phyloP scores from a whole-genome alignment of 192 early-diverging fungal genomes.

The Gorgonomyces haynaldii region DNA sequence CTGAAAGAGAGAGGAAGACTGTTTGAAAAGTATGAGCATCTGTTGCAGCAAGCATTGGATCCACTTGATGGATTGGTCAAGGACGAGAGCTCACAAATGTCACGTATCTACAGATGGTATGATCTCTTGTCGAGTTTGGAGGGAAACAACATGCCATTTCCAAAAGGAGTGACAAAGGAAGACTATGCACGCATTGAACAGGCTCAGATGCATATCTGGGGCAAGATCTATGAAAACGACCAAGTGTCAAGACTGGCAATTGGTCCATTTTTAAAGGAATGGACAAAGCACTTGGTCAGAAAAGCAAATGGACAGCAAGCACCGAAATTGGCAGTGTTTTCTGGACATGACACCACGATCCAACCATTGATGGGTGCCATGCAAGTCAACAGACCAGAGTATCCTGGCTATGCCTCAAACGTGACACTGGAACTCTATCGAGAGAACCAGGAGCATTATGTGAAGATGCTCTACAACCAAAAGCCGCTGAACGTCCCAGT shows the following conservation, averaged over 20 bases:
- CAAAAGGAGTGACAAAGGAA: constrained; percentile 19
- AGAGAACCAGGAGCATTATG: constrained; percentile 9
- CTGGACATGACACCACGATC: constrained; percentile 20
- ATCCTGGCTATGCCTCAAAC: constrained; percentile 16
- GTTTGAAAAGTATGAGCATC: constrained; percentile 9
- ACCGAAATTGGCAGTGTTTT: constrained; percentile 22
- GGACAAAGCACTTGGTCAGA: constrained; percentile 4
- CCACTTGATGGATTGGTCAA: not conserved
- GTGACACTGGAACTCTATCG: constrained; percentile 3
- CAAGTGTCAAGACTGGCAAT: constrained; percentile 13
- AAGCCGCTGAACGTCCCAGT: constrained; percentile 11
- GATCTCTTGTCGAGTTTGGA: constrained; percentile 25
- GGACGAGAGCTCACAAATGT: not conserved
- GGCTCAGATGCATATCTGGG: not conserved
- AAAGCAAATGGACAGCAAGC: not conserved
- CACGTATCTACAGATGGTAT: constrained; percentile 23
- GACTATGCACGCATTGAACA: constrained; percentile 17
- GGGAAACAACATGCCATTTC: constrained; percentile 17
- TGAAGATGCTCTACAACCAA: constrained; percentile 22
- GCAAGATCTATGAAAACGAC: constrained; percentile 10
- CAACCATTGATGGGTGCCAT: constrained; percentile 13
- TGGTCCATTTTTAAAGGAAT: constrained; percentile 12
- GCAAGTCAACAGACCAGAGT: constrained; percentile 10
- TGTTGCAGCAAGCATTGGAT: constrained; percentile 6
- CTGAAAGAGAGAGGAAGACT: constrained; percentile 1